phyloP scores from a whole-genome alignment of 345 rosid species.

The Sapria himalayana region DNA sequence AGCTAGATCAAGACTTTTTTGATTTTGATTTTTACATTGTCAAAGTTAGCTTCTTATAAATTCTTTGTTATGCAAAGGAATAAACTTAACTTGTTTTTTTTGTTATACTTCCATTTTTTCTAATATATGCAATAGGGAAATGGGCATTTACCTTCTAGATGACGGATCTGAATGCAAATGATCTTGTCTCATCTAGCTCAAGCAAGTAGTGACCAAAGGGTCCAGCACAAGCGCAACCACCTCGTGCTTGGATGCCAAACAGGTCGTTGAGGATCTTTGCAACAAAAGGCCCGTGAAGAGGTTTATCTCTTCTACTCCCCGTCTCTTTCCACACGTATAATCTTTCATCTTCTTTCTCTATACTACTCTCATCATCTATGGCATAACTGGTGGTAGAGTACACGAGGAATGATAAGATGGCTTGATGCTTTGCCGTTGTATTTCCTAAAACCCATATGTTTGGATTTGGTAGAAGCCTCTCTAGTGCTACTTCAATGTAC shows the following conservation, averaged over 20 bases:
- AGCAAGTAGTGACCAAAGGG: slow-evolving; percentile 48
- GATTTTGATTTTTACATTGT: too few species aligned
- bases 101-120: too few species aligned
- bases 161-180: slow-evolving; percentile 18
- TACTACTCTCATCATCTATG: too few species aligned
- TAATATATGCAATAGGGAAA: too few species aligned
- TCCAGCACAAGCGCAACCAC: slow-evolving; percentile 46
- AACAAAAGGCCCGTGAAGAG: slow-evolving; percentile 35
- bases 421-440: slow-evolving; percentile 13
- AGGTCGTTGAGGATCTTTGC: slow-evolving; percentile 36
- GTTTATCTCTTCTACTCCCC: slow-evolving; percentile 24
- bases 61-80: too few species aligned
- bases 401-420: slow-evolving; percentile 34
- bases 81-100: too few species aligned
- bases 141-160: slow-evolving; percentile 34
- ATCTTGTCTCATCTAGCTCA: slow-evolving; percentile 7
- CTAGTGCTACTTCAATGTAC: slow-evolving; percentile 18
- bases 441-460: slow-evolving; percentile 29
- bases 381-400: slow-evolving; percentile 17
- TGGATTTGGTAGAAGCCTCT: slow-evolving; percentile 20
- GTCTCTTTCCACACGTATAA: slow-evolving; percentile 21
- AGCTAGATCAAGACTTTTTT: too few species aligned
- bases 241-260: slow-evolving; percentile 48
- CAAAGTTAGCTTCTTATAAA: too few species aligned
- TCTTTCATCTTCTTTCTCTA: not conserved